These are phyloP conservation scores for Pinus albicaulis DNA, from an alignment of 75 land plant species.

Conservation along the genomic window DNA sequence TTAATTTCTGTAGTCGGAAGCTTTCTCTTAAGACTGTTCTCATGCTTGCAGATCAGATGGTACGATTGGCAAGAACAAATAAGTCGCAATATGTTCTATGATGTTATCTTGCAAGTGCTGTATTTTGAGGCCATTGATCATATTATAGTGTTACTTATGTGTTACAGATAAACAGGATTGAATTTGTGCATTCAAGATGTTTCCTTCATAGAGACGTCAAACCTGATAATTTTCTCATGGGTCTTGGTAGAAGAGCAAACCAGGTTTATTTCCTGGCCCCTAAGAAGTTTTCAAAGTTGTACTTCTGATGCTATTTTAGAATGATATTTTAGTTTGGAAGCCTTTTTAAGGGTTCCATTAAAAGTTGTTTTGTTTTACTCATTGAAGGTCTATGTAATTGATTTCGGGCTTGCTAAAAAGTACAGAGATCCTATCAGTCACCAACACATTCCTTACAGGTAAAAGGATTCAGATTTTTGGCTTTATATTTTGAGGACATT, in stretches of 20 bases:
- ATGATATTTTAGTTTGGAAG: neutral
- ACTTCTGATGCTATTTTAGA: neutral
- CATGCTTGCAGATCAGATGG: constrained; percentile 96
- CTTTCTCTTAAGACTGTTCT: constrained; percentile 85
- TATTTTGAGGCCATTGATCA: neutral
- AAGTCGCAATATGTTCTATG: neutral
- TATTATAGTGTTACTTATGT: neutral
- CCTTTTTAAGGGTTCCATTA: neutral
- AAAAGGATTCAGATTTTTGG: neutral
- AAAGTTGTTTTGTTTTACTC: neutral
- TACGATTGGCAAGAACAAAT: constrained; percentile 11
- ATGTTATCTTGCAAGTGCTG: neutral
- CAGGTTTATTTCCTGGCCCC: constrained; percentile 48
- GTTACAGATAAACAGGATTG: constrained; percentile 76
- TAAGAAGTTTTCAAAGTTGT: neutral
- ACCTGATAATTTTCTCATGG: constrained; percentile 97
- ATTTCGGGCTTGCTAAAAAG: constrained; percentile 89
- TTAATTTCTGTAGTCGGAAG: constrained; percentile 81
- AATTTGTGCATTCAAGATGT: constrained; percentile 81
- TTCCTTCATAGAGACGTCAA: constrained; percentile 93
- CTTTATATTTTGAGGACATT: neutral
- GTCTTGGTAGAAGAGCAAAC: constrained; percentile 85
- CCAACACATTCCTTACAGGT: constrained; percentile 92
- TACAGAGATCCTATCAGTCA: constrained; percentile 75
- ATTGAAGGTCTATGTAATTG: constrained; percentile 76